These are phyloP conservation scores for Penicillium sp. DNA, from an alignment of 2,329 filamentous ascomycete genomes.

Conservation along the genomic window DNA sequence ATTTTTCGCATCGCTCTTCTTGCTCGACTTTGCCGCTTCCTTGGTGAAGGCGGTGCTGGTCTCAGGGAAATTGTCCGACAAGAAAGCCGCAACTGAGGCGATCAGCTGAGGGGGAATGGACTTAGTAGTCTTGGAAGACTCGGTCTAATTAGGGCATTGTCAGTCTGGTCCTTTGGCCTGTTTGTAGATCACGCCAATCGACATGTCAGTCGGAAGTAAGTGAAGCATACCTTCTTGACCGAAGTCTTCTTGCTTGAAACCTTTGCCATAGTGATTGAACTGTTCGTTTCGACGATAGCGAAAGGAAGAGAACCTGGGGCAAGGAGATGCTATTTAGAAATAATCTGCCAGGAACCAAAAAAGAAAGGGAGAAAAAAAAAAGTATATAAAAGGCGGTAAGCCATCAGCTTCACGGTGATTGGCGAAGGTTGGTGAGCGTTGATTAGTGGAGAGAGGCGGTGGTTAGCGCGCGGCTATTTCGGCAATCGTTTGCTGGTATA, in stretches of 20 bases:
- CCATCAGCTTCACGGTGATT: conserved; percentile 15
- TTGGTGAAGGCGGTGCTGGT: conserved; percentile 64
- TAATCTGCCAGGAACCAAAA: conserved; percentile 19
- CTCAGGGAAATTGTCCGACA: conserved; percentile 63
- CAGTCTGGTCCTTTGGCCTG: conserved; percentile 4
- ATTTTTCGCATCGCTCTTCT: conserved; percentile 28
- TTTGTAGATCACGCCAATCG: neutral
- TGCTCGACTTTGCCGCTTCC: conserved; percentile 50
- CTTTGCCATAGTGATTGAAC: conserved; percentile 29
- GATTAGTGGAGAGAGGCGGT: neutral
- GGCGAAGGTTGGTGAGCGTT: conserved; percentile 7
- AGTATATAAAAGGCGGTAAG: conserved; percentile 31
- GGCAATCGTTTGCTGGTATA: too few species aligned
- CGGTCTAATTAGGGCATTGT: conserved; percentile 21
- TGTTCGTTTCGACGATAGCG: neutral
- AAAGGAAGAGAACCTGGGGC: conserved; percentile 3
- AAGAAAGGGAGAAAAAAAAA: conserved; percentile 27
- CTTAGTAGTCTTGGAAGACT: conserved; percentile 21
- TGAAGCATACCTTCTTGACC: conserved; percentile 25
- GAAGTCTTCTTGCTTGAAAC: conserved; percentile 25
- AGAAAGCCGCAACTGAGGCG: conserved; percentile 65
- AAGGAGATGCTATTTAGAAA: conserved; percentile 10
- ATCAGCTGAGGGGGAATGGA: conserved; percentile 59
- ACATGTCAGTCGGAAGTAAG: neutral
- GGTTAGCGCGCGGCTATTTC: neutral